Evolutionary conservation across 2,329 filamentous ascomycete genomes (phyloP).

Genomic region (Fusarium sp.): DNA sequence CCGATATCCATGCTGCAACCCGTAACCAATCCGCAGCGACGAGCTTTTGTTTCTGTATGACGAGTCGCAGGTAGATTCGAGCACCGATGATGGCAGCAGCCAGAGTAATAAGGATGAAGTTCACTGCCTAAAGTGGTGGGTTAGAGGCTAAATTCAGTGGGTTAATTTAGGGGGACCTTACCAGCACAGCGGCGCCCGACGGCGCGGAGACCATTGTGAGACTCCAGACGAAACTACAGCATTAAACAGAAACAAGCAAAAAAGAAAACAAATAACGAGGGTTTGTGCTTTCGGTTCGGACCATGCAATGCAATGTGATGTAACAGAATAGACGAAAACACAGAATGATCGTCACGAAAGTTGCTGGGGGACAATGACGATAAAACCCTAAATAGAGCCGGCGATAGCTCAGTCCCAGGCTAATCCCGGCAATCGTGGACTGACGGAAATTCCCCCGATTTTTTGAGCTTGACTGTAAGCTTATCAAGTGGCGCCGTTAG

Average conservation of each 20-base stretch:
- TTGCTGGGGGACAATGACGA: neutral
- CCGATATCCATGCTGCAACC: slow-evolving; percentile 13
- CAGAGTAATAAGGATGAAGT: neutral
- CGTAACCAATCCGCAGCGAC: slow-evolving; percentile 11
- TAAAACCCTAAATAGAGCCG: neutral
- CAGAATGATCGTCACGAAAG: neutral
- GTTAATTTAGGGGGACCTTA: neutral
- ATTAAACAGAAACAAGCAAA: neutral
- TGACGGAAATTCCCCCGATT: neutral
- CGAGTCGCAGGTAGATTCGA: slow-evolving; percentile 23
- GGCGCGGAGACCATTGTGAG: slow-evolving; percentile 7
- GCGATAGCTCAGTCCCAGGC: neutral
- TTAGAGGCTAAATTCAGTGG: neutral
- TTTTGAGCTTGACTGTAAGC: neutral
- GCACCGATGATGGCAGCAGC: slow-evolving; percentile 7
- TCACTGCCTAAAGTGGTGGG: neutral
- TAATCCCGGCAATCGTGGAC: neutral
- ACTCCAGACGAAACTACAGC: neutral
- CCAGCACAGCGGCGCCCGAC: slow-evolving; percentile 14
- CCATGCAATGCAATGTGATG: neutral
- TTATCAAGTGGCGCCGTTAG: neutral
- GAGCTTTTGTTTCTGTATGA: slow-evolving; percentile 22
- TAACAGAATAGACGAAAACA: neutral
- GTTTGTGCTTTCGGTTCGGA: neutral
- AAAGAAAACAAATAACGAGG: neutral